These are phyloP conservation scores for Amaranthus palmeri DNA, from an alignment of 148 eudicot genomes.

Conservation along the genomic window DNA sequence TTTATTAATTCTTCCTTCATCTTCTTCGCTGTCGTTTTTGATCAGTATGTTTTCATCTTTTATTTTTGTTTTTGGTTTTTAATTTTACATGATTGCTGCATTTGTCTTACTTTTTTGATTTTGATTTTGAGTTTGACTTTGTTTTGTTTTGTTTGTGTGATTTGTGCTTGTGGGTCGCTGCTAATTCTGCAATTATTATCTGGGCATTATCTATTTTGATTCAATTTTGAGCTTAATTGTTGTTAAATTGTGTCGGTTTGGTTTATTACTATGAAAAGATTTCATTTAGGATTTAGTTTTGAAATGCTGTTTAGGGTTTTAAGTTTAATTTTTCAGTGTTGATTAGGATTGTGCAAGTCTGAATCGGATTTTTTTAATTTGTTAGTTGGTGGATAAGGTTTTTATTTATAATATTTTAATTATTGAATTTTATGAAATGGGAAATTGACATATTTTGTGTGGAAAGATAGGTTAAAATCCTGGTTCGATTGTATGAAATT, in stretches of 20 bases:
- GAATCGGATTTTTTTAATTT: not conserved
- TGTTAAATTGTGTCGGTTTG: not conserved
- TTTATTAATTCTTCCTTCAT: not conserved
- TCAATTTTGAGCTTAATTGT: not conserved
- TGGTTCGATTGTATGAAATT: no score
- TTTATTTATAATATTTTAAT: not conserved
- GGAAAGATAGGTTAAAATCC: no score
- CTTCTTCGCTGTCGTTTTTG: not conserved
- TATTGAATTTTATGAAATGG: not conserved
- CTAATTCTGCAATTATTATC: not conserved
- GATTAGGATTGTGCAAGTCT: no score
- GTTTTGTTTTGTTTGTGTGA: not conserved
- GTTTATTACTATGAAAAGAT: not conserved
- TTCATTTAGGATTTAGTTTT: not conserved
- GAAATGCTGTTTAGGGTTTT: not conserved
- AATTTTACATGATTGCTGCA: not conserved
- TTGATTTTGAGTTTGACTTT: not conserved
- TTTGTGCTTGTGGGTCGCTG: not conserved
- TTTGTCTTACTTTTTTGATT: not conserved
- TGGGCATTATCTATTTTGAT: not conserved
- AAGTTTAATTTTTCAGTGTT: not conserved
- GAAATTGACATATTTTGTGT: no score
- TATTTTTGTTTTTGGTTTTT: not conserved
- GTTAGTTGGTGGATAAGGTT: not conserved
- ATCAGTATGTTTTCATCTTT: not conserved